Percentiles rank a stretch among this genome's conserved stretches.
Conservation (phyloP, 2,329 filamentous ascomycete species). For the Aotearoamyces nothofagi region DNA sequence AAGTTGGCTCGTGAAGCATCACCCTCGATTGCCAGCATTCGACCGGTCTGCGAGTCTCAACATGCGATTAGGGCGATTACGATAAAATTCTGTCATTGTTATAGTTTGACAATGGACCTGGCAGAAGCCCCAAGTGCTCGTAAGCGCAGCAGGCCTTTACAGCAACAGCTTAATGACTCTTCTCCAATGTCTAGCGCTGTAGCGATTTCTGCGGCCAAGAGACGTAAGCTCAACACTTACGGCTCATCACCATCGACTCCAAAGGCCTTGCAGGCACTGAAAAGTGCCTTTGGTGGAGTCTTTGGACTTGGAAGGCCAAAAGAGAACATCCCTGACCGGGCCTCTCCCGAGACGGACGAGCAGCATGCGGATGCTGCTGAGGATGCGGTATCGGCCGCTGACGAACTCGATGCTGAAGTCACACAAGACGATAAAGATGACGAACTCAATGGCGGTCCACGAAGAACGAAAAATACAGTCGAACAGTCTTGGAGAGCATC, state of each 20-base stretch:
- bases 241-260: conserved; percentile 1
- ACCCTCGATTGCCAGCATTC: neutral
- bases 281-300: neutral
- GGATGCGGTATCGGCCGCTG: too few relatives aligned
- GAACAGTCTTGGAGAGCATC: too few relatives aligned
- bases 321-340: too few relatives aligned
- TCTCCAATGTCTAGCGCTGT: neutral
- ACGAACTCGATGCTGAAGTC: neutral
- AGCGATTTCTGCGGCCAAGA: neutral
- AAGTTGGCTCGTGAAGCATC: neutral
- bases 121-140: neutral
- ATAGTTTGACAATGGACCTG: neutral
- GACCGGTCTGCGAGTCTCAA: too few relatives aligned
- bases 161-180: neutral
- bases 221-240: neutral
- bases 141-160: neutral
- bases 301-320: neutral
- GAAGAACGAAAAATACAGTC: too few relatives aligned
- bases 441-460: too few relatives aligned
- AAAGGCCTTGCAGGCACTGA: neutral
- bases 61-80: too few relatives aligned
- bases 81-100: too few relatives aligned
- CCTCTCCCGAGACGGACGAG: too few relatives aligned
- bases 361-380: too few relatives aligned
- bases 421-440: too few relatives aligned